These are phyloP conservation scores for Phytophthora podocarpi DNA, from an alignment of 352 stramenopile genomes.

Conservation along the genomic window DNA sequence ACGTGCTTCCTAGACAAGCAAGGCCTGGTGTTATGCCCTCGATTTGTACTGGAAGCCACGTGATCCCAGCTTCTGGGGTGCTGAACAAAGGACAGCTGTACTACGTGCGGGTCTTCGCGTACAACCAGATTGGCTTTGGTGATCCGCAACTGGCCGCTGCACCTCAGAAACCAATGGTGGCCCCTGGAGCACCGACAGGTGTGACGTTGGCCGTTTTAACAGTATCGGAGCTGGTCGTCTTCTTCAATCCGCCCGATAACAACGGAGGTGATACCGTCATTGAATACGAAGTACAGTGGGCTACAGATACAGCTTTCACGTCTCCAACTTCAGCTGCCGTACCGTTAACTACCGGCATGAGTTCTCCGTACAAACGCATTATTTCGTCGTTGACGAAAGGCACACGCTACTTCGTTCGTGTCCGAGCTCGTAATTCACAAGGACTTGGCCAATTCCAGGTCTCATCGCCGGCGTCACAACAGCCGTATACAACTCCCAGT, in stretches of 20 bases:
- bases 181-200: constrained; percentile 67
- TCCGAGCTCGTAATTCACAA: constrained; percentile 74
- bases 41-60: constrained; percentile 76
- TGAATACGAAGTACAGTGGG: constrained; percentile 94
- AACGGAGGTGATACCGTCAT: constrained; percentile 88
- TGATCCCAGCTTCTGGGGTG: constrained; percentile 68
- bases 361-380: constrained; percentile 59
- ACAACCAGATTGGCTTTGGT: constrained; percentile 95
- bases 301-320: constrained; percentile 76
- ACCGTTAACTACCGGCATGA: constrained; percentile 57
- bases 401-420: constrained; percentile 73
- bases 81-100: constrained; percentile 93
- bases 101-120: constrained; percentile 93
- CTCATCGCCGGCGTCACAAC: constrained; percentile 88
- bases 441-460: constrained; percentile 81
- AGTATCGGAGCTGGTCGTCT: constrained; percentile 88
- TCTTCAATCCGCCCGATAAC: constrained; percentile 88
- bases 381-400: constrained; percentile 71
- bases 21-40: constrained; percentile 74
- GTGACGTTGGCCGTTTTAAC: constrained; percentile 72
- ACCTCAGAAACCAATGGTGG: constrained; percentile 83
- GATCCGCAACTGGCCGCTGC: constrained; percentile 53
- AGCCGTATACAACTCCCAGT: constrained; percentile 91
- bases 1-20: constrained; percentile 60
- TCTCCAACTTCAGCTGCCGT: constrained; percentile 42